Conservation (phyloP, 306 rosid genomes). For the Hippophae rhamnoides region DNA sequence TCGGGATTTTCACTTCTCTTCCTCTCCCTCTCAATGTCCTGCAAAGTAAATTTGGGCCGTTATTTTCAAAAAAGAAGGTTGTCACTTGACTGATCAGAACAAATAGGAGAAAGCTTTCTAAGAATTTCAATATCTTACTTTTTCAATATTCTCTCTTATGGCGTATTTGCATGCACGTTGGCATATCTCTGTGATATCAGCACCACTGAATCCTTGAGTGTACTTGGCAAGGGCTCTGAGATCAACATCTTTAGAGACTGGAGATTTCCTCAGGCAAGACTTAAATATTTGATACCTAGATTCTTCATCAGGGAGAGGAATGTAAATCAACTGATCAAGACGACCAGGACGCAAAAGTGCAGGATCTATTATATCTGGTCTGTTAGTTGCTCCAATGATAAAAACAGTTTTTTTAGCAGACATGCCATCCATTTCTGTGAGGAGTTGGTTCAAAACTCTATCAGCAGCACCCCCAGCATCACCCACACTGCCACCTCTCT, state of each 20-base stretch:
- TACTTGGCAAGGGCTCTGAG: conserved; percentile 89
- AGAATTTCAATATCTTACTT: conserved; percentile 34
- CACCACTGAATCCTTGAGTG: conserved; percentile 96
- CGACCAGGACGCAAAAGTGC: conserved; percentile 98
- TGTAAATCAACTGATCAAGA: conserved; percentile 90
- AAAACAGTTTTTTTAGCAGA: conserved; percentile 95
- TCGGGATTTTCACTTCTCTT: conserved; percentile 78
- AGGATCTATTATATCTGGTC: conserved; percentile 95
- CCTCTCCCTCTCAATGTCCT: conserved; percentile 92
- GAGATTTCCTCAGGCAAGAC: conserved; percentile 93
- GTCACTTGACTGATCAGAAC: not conserved
- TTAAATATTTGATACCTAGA: conserved; percentile 79
- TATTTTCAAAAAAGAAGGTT: not conserved
- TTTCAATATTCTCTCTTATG: conserved; percentile 91
- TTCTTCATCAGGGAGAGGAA: conserved; percentile 96
- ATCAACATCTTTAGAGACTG: conserved; percentile 80
- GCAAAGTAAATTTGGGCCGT: not conserved
- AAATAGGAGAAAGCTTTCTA: not conserved
- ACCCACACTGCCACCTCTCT: conserved; percentile 96
- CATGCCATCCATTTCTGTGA: conserved; percentile 98
- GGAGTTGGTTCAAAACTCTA: conserved; percentile 90
- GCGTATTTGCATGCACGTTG: conserved; percentile 97
- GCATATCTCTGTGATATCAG: conserved; percentile 93
- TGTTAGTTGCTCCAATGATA: conserved; percentile 92
- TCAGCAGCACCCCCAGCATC: conserved; percentile 99